Evolutionary conservation across 371 early-diverging fungal genomes (phyloP), one percentile per base, ranked within the genome.

Genomic region (Homolaphlyctis polyrhiza): DNA sequence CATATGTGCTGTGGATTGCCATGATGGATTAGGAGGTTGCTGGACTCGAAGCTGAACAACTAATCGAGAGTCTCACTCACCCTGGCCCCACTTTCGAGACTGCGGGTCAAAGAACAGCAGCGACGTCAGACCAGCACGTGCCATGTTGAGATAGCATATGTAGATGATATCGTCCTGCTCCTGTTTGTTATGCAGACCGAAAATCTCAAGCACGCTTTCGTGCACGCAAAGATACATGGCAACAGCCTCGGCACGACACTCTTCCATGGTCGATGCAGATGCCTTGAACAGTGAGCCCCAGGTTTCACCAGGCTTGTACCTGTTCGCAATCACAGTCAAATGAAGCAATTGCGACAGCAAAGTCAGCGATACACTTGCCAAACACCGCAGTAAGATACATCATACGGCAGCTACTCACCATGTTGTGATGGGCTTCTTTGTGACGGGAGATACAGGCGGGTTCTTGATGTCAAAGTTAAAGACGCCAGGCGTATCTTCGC

Each of bases 221-320:
- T 84, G 69, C 39, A 79, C 75, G 45, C 72, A 67, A 8, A 86
- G 70, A 30, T 70, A 76, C 72, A 85, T 64, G 48, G 81, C 87
- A 57, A 85, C 84, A 35, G 77, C 70, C 64, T 87, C 87, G 43
- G 87, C 87, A 54, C 87, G 81, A 60, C 87, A 87, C 62, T 87
- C 87, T 65, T 86, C 82, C 49, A 81, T 83, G 30, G 74, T 73
- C 0, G 74, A 14, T 3, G 69, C 62, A 29, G 62, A 25, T 13
- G 64, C 30, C 49, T 76, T 75, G 66, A 87, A 86, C 8, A 77
- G 63, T 0, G 83, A 81, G n/a, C 74, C 77, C 62, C 81, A 87
- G 5, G 82, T 82, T 60, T 87, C 79, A 1, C 85, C 85, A 6
- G 80, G 77, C 51, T 81, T 83, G 72, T 87, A 87, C n/a, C n/a